Evolutionary conservation across 2,329 filamentous ascomycete species (phyloP), one percentile per base, ranked within the genome.

Genomic region (Alternaria sp.): DNA sequence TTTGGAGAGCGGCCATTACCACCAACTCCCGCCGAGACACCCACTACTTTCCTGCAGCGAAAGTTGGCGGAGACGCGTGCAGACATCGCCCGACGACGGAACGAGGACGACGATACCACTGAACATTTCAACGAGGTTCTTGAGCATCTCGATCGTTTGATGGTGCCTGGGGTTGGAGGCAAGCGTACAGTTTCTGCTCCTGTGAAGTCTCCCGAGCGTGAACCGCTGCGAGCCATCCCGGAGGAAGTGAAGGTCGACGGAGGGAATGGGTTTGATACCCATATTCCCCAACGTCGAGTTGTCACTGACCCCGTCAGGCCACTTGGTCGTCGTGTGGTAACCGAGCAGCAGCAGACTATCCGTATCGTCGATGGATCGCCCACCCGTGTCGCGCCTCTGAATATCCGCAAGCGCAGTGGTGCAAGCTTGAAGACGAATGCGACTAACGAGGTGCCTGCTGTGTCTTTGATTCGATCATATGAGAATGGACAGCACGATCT

Each of bases 71-170:
- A 89, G 71, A 88, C 86, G 10, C 84, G 88, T 20, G 84, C 85
- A 37, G 86, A 86, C 65, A 82, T 90, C 28, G 84, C 87, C 33
- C 83, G 84, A 58, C 83, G 85, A 55, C 82, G 83, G 21, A 82
- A 79, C 23, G 84, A 83, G 72, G 71, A 83, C 71, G 70, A 81
- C 71, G 69, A 83, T 71, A 75, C 81, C 78, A 78, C 85, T 65
- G 80, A 82, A 5, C 85, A 88, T 63, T 82, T 90, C 45, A 84
- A 87, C 30, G 85, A 88, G 50, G 85, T 91, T 23, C 86, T 91
- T 49, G 84, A 84, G 9, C 85, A 89, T 65, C 81, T 90, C 12
- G 87, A 89, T 75, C 83, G 84, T 18, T 78, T 89, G 25, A 87
- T 89, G 66, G 78, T 84, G 53, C 83, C 83, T n/a, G 69, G 73